Base-by-base conservation (phyloP, 1,139 yeast genomes). In the Arxiozyma slooffiae region DNA sequence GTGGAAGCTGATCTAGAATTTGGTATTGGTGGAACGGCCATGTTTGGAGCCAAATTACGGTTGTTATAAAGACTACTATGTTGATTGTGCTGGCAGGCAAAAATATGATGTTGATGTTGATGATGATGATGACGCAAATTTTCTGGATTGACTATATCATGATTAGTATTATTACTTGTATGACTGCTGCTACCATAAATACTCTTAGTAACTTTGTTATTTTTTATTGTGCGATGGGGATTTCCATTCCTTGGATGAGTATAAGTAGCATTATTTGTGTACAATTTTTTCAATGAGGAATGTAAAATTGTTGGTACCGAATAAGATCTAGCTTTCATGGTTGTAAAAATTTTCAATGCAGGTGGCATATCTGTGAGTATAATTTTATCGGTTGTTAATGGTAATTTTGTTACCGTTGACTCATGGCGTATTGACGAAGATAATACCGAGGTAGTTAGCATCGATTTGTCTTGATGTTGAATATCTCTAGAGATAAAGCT, bases 231-330 rank as follows among this genome's bases (percentile, higher is more conserved):
- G 17, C 52, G 44, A 37, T 52, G 51, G 2, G 52, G 48, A 20
- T 39, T 43, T 30, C 45, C 45, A 34, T 46, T 46, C 50, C 46
- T 50, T 37, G 53, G 48, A 34, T 50, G 52, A 18, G 47, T 49
- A 18, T 38, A 39, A 3, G 38, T 47, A 20, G 20, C 38, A 20
- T 42, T 38, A 41, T 41, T 44, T 16, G 26, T 44, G 36, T 46
- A 47, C 44, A 63, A 48, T 49, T 61, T 60, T 46, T 61, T 57
- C 17, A 63, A 50, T 2, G 68, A 64, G 11, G 68, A 65, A 56
- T 64, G 68, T 49, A 64, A 50, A 20, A 64, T 64, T 8, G 66
- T 61, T 20, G 68, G 68, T 16, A 65, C 65, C 16, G 68, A 65
- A 48, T 62, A 61, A 7, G 68, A 64, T 48, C 68, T 58, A 43